Base-by-base conservation (phyloP, 1,139 yeast genomes). In the Eremothecium cymbalariae region DNA sequence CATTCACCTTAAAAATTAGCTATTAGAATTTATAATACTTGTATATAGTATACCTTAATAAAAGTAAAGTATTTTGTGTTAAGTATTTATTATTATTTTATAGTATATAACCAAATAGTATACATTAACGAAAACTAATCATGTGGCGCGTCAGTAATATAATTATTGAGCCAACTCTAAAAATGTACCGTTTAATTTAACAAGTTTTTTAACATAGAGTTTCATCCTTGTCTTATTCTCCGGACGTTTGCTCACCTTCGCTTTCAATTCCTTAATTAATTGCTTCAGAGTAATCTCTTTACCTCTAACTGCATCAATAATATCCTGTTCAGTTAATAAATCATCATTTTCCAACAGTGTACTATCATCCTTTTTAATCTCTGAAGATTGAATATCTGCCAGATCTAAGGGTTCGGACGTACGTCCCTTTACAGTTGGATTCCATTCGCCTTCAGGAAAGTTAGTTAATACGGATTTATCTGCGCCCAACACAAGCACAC, bases 371-470 rank as follows among this genome's bases (percentile, higher is more conserved):
- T 27, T 25, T 19, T 25, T 14, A 26, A 31, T 15, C 25, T 16
- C 15, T 16, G 29, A n/a, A 3, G 27, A 15, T 14, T 20, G 6
- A 24, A 16, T 11, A 12, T 43, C 41, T 11, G 43, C 40, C 33
- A 65, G 40, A 46, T 67, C 9, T 11, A 15, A 8, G 16, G 31
- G 6, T 15, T 34, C 34, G 3, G 31, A 22, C 4, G 27, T 70
- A 35, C 73, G 55, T 51, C 63, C 70, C 47, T 71, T 68, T 3
- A 72, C 74, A 33, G 63, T 63, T 18, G 95, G 90, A 53, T 79
- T 78, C 95, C 96, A 86, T 32, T 77, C 82, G 13, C 94, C 94
- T 17, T 59, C 63, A 4, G 93, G 93, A 60, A 85, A 85, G 29
- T 71, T 71, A n/a, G 62, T 57, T 40, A 86, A 65, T 21, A 79